Evolutionary conservation across 2,329 filamentous ascomycete species (phyloP).

Genomic region (Alternaria consortialis): DNA sequence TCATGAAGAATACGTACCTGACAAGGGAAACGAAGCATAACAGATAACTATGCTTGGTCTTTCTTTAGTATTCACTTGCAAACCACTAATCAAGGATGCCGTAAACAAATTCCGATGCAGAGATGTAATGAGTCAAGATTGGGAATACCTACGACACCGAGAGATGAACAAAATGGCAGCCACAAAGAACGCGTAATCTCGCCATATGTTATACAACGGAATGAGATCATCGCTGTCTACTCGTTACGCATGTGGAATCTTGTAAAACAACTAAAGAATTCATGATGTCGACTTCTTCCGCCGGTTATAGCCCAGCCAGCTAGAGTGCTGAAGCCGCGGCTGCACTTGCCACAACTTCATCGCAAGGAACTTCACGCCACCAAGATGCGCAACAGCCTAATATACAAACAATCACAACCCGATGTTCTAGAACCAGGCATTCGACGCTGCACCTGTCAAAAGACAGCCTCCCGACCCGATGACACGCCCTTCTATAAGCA

Average conservation of each 20-base stretch:
- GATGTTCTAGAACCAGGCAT: background rate
- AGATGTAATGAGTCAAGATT: background rate
- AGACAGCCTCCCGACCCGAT: background rate
- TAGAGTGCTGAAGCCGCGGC: background rate
- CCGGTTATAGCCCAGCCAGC: background rate
- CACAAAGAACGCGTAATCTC: background rate
- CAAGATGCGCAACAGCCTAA: background rate
- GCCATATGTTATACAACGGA: background rate
- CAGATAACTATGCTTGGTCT: too few species aligned
- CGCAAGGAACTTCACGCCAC: background rate
- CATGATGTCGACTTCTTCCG: background rate
- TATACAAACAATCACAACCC: background rate
- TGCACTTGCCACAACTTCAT: background rate
- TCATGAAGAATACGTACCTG: background rate
- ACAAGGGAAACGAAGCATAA: background rate
- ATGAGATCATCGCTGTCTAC: conserved; percentile 3
- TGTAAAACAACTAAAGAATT: background rate
- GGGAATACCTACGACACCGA: background rate
- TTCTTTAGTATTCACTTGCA: background rate
- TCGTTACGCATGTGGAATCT: background rate
- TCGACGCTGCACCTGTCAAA: too few species aligned
- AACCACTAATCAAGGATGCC: background rate
- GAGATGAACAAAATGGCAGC: background rate
- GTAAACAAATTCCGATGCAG: background rate
- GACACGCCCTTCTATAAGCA: background rate